Base-by-base conservation (phyloP, 106 monocot genomes). In the Dendrobium nobile region DNA sequence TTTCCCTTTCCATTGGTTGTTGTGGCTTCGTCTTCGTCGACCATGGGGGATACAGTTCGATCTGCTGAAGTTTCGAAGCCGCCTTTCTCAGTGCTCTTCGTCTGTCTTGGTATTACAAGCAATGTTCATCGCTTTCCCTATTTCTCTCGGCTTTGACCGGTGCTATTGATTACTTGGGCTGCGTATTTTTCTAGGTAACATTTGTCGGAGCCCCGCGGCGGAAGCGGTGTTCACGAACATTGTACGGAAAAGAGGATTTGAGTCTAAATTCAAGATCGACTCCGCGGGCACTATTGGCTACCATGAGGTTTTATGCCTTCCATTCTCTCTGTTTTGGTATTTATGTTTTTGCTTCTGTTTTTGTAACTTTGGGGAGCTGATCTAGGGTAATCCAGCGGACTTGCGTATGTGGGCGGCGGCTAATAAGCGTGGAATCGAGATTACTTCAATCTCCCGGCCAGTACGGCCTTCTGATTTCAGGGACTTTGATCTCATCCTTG, bases 211-310 rank as follows among this genome's bases (percentile, higher is more conserved):
- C 79, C 97, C 97, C 4, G 94, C 97, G 15, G 94, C 97, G 68
- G 97, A 98, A 85, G 97, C 89, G 8, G 92, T 98, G 76, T 94
- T 98, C 83, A 81, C 82, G 43, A 81, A 86, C 59, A 81, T 94
- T 13, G 97, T 92, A 9, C 33, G 44, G 26, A 88, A 87, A 84
- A 84, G 88, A 67, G 97, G 92, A 5, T 26, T 91, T 33, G 89
- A 92, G 4, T 82, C 89, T 72, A 77, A 81, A 19, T 98, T 98
- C 84, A 77, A 19, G 59, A 98, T 98, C 81, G 97, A 98, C 55
- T 98, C 97, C n/a, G 94, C 94, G 40, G 97, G 94, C 65, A 98
- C 97, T 9, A 98, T 94, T 61, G 92, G 91, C 1, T 92, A 94
- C 79, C 97, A 98, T 80, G 92, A 98, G 89, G 96, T 94, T 74